phyloP scores from a whole-genome alignment of 2,329 filamentous ascomycete genomes.

The Nemania sp. region DNA sequence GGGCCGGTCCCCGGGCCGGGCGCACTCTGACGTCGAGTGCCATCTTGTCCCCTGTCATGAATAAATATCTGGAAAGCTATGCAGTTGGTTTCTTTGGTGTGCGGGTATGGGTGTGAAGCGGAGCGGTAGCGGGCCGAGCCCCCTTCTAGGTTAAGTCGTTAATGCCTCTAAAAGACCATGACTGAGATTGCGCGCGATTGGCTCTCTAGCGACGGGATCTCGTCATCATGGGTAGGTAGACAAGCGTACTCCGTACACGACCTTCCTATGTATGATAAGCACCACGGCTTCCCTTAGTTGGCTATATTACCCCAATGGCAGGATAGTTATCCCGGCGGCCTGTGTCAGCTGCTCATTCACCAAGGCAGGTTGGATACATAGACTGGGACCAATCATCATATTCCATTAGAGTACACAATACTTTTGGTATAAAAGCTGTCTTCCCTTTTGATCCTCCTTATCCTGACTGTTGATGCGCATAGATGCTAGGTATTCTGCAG shows the following conservation, averaged over 20 bases:
- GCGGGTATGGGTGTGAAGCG: neutral
- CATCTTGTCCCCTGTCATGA: neutral
- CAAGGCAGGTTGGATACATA: slow-evolving; percentile 17
- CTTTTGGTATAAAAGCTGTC: no score
- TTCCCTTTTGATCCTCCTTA: neutral
- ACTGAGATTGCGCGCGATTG: slow-evolving; percentile 1
- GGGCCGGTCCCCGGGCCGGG: slow-evolving; percentile 19
- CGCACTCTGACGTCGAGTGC: neutral
- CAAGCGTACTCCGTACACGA: neutral
- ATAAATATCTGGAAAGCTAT: no score
- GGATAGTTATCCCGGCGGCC: neutral
- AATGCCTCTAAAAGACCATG: no score
- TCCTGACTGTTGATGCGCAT: neutral
- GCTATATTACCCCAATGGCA: no score
- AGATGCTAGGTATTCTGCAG: neutral
- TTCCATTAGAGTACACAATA: no score
- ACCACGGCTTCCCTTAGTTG: neutral
- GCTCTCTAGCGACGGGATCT: neutral
- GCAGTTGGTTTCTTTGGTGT: neutral
- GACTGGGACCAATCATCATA: no score
- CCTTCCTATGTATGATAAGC: neutral
- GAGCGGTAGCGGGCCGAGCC: slow-evolving; percentile 23
- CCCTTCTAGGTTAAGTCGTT: no score
- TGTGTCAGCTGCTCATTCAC: slow-evolving; percentile 16
- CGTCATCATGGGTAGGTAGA: neutral